Conservation (phyloP, 257 asterid species). For the Ocimum tenuiflorum region DNA sequence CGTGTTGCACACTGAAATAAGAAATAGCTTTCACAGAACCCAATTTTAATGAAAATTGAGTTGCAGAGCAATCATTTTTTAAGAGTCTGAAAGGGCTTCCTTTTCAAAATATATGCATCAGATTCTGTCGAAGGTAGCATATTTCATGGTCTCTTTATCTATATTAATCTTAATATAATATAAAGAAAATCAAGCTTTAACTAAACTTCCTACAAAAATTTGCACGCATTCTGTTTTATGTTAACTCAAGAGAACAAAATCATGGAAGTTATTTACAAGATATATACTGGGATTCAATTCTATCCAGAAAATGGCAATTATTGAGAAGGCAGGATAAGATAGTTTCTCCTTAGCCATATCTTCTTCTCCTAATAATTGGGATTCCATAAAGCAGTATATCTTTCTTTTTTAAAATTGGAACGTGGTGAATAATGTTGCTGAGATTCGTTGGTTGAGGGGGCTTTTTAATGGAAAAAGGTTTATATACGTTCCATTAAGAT, state of each 20-base stretch:
- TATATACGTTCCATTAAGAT: not conserved
- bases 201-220: not conserved
- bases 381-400: not conserved
- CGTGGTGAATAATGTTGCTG: not conserved
- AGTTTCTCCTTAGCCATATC: not conserved
- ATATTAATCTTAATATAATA: not conserved
- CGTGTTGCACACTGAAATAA: no score
- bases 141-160: not conserved
- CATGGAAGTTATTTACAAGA: not conserved
- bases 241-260: not conserved
- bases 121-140: not conserved
- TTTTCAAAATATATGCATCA: slow-evolving; percentile 1
- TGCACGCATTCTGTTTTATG: not conserved
- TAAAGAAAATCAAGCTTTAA: not conserved
- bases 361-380: slow-evolving; percentile 7
- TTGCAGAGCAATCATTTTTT: not conserved
- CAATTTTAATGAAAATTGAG: not conserved
- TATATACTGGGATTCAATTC: not conserved
- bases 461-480: not conserved
- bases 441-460: not conserved
- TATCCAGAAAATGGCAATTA: not conserved
- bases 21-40: not conserved
- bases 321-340: not conserved
- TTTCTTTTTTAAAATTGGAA: not conserved
- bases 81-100: not conserved